Base-by-base conservation (phyloP, 768 basidiomycete species). In the Xerocomus potaroensis region DNA sequence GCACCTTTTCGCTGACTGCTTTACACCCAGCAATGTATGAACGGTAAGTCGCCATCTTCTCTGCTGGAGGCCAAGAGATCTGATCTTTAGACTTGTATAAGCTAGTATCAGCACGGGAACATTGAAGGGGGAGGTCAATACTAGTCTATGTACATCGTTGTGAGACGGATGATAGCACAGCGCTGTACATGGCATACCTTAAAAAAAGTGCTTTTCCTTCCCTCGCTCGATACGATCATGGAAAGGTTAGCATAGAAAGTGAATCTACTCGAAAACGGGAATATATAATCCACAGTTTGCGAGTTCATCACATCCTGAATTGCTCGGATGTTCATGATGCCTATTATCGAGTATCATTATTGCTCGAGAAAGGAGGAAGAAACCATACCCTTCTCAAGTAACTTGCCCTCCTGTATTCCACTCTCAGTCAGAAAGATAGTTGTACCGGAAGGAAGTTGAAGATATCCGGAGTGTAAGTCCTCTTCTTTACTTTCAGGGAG, bases 261-360 rank as follows among this genome's bases (percentile, higher is more conserved):
- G 62, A 84, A 91, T 47, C 61, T 72, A 59, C 81, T 85, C 21
- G 61, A 64, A 63, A 79, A 91, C 1, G 89, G 90, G 59, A 90
- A 92, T 27, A 74, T 62, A 59, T 91, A 92, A 19, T 81, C 75
- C 23, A 91, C 65, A 0, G 77, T 82, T 56, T 92, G 89, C 7
- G 68, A 64, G 36, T 68, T 69, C 60, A 91, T 80, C 48, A 76
- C 72, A 41, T 81, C 75, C 56, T 89, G 87, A 15, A 82, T 62
- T 2, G 81, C 74, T 31, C 68, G 74, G 27, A 91, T 66, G 53
- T 87, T 91, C 49, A 63, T 62, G 16, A 89, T 55, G 5, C 87
- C 88, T 84, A 49, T 30, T 14, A 40, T 48, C 3, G 15, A 19
- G 23, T 31, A 19, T 3, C 1, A n/a, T 46, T 12, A 42, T 19